Evolutionary conservation across 1,139 yeast species (phyloP), one percentile per base, ranked within the genome.

Genomic region (Petasospora fabianii): DNA sequence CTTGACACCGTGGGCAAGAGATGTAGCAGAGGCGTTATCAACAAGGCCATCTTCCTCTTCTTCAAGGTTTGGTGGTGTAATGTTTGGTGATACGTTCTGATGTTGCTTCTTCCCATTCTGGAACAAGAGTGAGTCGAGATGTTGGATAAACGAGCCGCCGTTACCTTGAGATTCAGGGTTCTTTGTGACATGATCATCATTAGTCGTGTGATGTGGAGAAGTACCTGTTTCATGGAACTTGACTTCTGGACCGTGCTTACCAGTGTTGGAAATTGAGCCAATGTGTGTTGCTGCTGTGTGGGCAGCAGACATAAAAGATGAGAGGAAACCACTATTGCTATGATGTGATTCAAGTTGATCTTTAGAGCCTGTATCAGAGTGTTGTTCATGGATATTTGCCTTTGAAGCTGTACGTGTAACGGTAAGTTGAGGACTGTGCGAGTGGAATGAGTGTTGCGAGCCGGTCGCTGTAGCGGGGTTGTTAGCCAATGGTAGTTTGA

Each of bases 241-340:
- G 30, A 27, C 20, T 13, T 27, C 30, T 11, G 30, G 28, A 9
- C 13, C 28, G 16, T 32, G 24, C 24, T 32, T 32, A 24, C 21
- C 13, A 3, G 32, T 6, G 44, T 44, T 24, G 12, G 43, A 13
- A 13, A 53, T 48, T 18, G 46, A 34, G 7, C 51, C 46, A 20
- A 62, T 45, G 39, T 56, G 59, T 15, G 50, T 48, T 5, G 66
- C 66, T 11, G 65, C 66, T 32, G 56, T 59, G 37, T 62, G 66
- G 5, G 67, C 69, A 8, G 59, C 69, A 8, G 57, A 52, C 26
- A 65, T 32, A 40, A 65, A 33, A 39, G 65, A 36, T 22, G 65
- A 53, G 17, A 66, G 32, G 14, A 64, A 28, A 1, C 62, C 61
- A 12, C 42, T 32, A 15, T 32, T 39, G 31, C 38, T 42, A 4